phyloP scores from a whole-genome alignment of 202 grass and related monocot genomes.

The Brachypodium distachyon region DNA sequence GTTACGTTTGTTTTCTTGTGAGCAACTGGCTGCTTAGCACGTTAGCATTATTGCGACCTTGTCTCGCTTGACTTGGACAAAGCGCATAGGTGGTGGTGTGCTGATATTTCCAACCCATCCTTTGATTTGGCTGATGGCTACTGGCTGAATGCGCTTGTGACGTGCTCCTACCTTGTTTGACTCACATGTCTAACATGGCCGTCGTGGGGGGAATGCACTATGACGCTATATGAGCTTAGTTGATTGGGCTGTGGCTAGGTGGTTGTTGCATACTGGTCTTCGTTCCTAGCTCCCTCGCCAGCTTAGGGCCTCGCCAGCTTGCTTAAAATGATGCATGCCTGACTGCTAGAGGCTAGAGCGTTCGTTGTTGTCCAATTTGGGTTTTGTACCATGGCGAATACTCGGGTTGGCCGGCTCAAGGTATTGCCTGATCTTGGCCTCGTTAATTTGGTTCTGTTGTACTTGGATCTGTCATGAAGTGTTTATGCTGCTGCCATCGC shows the following conservation, averaged over 20 bases:
- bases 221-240: conserved; percentile 7
- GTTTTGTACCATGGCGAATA: conserved; percentile 37
- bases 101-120: conserved; percentile 18
- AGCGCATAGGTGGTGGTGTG: conserved; percentile 1
- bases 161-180: conserved; percentile 45
- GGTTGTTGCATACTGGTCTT: conserved; percentile 22
- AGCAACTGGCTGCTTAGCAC: neutral
- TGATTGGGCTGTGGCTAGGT: conserved; percentile 11
- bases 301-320: neutral
- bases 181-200: conserved; percentile 23
- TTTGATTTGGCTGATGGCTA: neutral
- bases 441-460: conserved; percentile 2
- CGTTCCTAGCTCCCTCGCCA: neutral
- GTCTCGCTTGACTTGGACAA: conserved; percentile 44
- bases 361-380: conserved; percentile 3
- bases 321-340: conserved; percentile 21
- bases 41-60: conserved; percentile 1
- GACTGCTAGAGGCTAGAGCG: conserved; percentile 26
- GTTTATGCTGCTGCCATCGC: neutral
- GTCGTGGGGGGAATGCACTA: neutral
- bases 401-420: conserved; percentile 45
- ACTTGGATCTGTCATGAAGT: neutral
- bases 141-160: conserved; percentile 27
- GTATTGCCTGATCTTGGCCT: conserved; percentile 36
- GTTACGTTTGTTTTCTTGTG: conserved; percentile 11